Base-by-base conservation (phyloP, 148 eudicot species). In the Arctostaphylos glauca region DNA sequence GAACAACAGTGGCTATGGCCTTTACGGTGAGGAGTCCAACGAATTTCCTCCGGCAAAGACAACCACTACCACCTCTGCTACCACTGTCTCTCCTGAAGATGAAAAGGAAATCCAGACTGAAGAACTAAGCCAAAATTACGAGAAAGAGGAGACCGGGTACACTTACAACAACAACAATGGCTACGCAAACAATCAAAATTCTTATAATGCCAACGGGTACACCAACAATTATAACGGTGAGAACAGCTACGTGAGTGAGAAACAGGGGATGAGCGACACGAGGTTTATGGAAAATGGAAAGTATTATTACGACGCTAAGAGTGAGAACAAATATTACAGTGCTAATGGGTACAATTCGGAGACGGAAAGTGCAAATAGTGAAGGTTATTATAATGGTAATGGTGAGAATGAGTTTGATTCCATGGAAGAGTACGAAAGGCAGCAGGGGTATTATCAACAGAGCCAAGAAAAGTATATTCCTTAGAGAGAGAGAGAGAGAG, bases 261-360 rank as follows among this genome's bases (percentile, higher is more conserved):
- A 71, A 53, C 86, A 88, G 49, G 91, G 93, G 82, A 86, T 90
- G 92, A 90, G 90, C 67, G 94, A 91, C 64, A 88, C 94, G 9
- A 85, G 90, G 18, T 86, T 68, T 31, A 2, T 89, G 78, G 91
- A 86, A 66, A 88, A 88, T 66, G 89, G 90, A 0, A 84, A 87
- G 83, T 88, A 90, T 43, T 87, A 58, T 67, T 77, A 82, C 75
- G 60, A 83, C 44, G 48, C 67, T 25, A 48, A 81, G 41, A 79
- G 79, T 81, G 79, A 82, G 38, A 52, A 23, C 21, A 81, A 84
- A 74, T 78, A 82, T 25, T 50, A 81, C 16, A 12, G 66, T 15
- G 44, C 43, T 12, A 52, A 80, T 38, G 75, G 66, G 66, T 71
- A 86, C 12, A 66, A 68, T 16, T 41, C 38, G 46, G 83, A 13